A percentile compares a stretch with the other conserved stretches of the same genome.
phyloP scores from a whole-genome alignment of 768 basidiomycete species.

The Leccinum ochraceum region DNA sequence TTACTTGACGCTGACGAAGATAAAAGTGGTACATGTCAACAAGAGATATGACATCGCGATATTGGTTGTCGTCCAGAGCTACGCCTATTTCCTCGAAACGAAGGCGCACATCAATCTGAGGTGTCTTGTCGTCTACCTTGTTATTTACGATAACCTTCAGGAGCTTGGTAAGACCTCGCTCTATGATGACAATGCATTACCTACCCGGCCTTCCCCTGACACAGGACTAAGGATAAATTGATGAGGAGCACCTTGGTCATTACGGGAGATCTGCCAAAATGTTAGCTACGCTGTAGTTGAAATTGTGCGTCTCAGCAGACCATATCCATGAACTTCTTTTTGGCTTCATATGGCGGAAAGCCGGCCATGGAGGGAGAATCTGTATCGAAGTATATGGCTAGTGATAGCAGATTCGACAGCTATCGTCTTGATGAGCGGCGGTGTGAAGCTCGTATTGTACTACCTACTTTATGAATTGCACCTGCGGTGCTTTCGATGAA shows the following conservation, averaged over 20 bases:
- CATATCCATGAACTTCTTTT: conserved; percentile 73
- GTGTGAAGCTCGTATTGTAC: background rate
- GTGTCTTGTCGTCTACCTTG: conserved; percentile 66
- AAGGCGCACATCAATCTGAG: conserved; percentile 85
- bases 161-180: conserved; percentile 6
- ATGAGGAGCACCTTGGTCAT: conserved; percentile 50
- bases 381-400: conserved; percentile 95
- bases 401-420: conserved; percentile 83
- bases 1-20: conserved; percentile 76
- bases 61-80: conserved; percentile 90
- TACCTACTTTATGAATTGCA: conserved; percentile 81
- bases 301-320: conserved; percentile 37
- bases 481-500: conserved; percentile 91
- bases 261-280: conserved; percentile 50
- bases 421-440: conserved; percentile 32
- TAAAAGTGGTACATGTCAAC: conserved; percentile 98
- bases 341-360: conserved; percentile 59
- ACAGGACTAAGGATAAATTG: conserved; percentile 97
- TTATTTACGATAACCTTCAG: conserved; percentile 80
- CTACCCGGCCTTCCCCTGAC: conserved; percentile 87
- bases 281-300: conserved; percentile 4
- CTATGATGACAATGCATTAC: conserved; percentile 20
- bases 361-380: conserved; percentile 81
- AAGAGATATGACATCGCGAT: conserved; percentile 88
- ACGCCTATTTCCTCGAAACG: conserved; percentile 93